phyloP scores from a whole-genome alignment of 2,329 filamentous ascomycete genomes.

The Aspergillus melleus region DNA sequence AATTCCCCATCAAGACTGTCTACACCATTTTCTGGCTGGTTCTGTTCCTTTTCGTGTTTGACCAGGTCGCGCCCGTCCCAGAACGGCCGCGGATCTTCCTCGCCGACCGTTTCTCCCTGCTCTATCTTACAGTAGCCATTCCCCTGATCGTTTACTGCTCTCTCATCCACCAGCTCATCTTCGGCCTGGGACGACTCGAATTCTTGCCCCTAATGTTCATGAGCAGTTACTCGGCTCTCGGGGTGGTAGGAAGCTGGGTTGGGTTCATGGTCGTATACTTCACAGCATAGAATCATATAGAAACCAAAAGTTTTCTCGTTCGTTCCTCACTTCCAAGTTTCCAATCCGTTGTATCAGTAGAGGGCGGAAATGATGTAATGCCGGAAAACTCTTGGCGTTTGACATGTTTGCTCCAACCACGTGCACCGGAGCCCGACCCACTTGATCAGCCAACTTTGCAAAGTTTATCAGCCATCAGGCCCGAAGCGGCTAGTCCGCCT shows the following conservation, averaged over 20 bases:
- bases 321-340: not conserved
- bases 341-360: not conserved
- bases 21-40: slow-evolving; percentile 94
- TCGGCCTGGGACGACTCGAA: slow-evolving; percentile 71
- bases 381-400: slow-evolving; percentile 9
- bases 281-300: slow-evolving; percentile 37
- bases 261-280: slow-evolving; percentile 95
- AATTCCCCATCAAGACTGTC: slow-evolving; percentile 90
- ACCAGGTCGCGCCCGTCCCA: slow-evolving; percentile 81
- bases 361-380: slow-evolving; percentile 19
- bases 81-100: slow-evolving; percentile 79
- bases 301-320: not conserved
- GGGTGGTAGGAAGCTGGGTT: slow-evolving; percentile 94
- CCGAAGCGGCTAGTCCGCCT: slow-evolving; percentile 8
- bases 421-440: slow-evolving; percentile 18
- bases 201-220: slow-evolving; percentile 97
- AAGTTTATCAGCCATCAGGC: slow-evolving; percentile 20
- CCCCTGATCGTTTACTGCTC: slow-evolving; percentile 89
- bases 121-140: slow-evolving; percentile 88
- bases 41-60: slow-evolving; percentile 80
- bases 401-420: slow-evolving; percentile 19
- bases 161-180: slow-evolving; percentile 76
- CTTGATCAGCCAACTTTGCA: slow-evolving; percentile 20
- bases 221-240: slow-evolving; percentile 88
- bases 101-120: slow-evolving; percentile 82